Base-by-base conservation (phyloP, 23 red algal species). In the Gracilariopsis chorda region DNA sequence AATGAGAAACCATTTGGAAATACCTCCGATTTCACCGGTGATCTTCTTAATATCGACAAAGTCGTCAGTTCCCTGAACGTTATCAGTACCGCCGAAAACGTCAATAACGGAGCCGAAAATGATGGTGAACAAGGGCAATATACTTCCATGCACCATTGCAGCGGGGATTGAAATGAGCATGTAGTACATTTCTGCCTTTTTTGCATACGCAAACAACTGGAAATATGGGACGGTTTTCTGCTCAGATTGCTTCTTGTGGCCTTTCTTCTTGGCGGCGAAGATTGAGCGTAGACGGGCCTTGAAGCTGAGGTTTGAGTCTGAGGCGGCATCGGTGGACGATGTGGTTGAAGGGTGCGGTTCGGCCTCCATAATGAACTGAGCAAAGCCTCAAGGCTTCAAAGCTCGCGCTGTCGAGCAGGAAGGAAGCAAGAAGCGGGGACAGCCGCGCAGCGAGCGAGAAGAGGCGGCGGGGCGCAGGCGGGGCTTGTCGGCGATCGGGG, bases 31-130 rank as follows among this genome's bases (percentile, higher is more conserved):
- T 12, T 75, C 75, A 42, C 61, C 69, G 20, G 71, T 82, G 47
- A 98, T 89, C 12, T 80, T 39, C 51, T 64, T 46, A 1, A 80
- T 7, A 12, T 27, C n/a, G 47, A 73, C 67, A 25, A 42, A 19
- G 12, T 84, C 56, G 0, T 77, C 59, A 39, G 27, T 29, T n/a
- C 34, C 51, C n/a, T n/a, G n/a, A 16, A 32, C 35, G 69, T 58
- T 65, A 53, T 62, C 77, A 1, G 67, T 73, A 25, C 41, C 46
- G 10, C 81, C 91, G 25, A 93, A 92, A 0, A 68, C 88, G 40
- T 93, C 53, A 62, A 98, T 91, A 53, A 95, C 92, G 43, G 52
- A 47, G 23, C 96, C 96, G 61, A 95, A 95, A 44, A 98, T 71
- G 47, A 98, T 95, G 14, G 92, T 90, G 46, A 93, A 98, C 41